A percentile compares a stretch with the other conserved stretches of the same genome.
Evolutionary conservation across 495 filamentous ascomycete genomes (phyloP).

Genomic region (Pyronema domesticum): DNA sequence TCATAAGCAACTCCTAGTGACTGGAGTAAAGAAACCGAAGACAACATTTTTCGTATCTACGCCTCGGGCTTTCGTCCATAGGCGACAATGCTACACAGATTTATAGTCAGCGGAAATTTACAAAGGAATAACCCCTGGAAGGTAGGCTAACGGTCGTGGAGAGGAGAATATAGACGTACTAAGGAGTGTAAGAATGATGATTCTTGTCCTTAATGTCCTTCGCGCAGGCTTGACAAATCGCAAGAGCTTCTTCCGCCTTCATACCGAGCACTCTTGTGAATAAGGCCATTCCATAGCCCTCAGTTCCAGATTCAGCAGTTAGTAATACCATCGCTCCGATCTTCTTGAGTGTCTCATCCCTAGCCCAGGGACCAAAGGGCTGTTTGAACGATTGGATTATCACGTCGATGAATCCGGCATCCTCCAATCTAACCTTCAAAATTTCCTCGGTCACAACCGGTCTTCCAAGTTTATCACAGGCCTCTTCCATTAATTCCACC

Average conservation of each 20-base stretch:
- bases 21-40: no score
- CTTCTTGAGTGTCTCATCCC: conserved; percentile 4
- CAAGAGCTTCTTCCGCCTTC: background rate
- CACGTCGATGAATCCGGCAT: conserved; percentile 26
- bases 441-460: conserved; percentile 8
- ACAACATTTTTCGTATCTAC: no score
- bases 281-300: conserved; percentile 5
- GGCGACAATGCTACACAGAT: no score
- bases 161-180: no score
- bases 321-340: conserved; percentile 3
- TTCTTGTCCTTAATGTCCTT: background rate
- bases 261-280: conserved; percentile 8
- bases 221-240: background rate
- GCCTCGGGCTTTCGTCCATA: no score
- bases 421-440: background rate
- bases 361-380: conserved; percentile 8
- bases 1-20: no score
- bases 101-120: no score
- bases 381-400: conserved; percentile 9
- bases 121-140: no score
- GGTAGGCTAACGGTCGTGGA: no score
- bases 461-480: background rate
- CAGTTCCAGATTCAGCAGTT: background rate
- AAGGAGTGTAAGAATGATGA: background rate
- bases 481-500: background rate